phyloP scores from a whole-genome alignment of 2,329 filamentous ascomycete species.

The Atkinsonella hypoxylon region DNA sequence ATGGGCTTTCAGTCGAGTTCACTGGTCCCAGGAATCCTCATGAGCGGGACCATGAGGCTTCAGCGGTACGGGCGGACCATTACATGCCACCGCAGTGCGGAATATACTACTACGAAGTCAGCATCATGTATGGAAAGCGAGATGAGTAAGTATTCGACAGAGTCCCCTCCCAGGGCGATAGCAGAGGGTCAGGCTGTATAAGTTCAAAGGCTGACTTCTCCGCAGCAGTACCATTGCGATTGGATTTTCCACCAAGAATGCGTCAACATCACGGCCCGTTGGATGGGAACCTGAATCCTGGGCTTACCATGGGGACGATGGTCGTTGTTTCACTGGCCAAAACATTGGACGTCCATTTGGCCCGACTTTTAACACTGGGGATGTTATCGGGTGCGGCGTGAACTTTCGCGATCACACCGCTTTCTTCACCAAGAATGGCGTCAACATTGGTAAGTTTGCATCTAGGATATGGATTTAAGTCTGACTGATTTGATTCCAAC shows the following conservation, averaged over 20 bases:
- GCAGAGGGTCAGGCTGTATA: no score
- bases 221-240: constrained; percentile 48
- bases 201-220: constrained; percentile 4
- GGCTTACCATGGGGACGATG: constrained; percentile 60
- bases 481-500: constrained; percentile 1
- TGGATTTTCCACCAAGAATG: constrained; percentile 45
- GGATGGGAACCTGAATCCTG: constrained; percentile 59
- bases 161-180: no score
- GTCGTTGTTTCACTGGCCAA: constrained; percentile 45
- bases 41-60: constrained; percentile 61
- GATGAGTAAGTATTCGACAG: constrained; percentile 37
- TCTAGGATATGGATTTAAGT: no score
- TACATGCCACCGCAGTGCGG: constrained; percentile 83
- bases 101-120: constrained; percentile 84
- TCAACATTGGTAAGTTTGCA: constrained; percentile 34
- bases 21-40: constrained; percentile 31
- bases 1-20: constrained; percentile 62
- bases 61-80: constrained; percentile 69
- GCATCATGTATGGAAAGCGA: constrained; percentile 35
- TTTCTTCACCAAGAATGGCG: constrained; percentile 60
- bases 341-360: constrained; percentile 47
- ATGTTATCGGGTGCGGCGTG: constrained; percentile 53
- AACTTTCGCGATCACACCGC: constrained; percentile 52
- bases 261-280: constrained; percentile 42
- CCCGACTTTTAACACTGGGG: constrained; percentile 40